A percentile compares a stretch with the other conserved stretches of the same genome.
Evolutionary conservation across 306 rosid species (phyloP).

Genomic region (Quercus engelmannii): DNA sequence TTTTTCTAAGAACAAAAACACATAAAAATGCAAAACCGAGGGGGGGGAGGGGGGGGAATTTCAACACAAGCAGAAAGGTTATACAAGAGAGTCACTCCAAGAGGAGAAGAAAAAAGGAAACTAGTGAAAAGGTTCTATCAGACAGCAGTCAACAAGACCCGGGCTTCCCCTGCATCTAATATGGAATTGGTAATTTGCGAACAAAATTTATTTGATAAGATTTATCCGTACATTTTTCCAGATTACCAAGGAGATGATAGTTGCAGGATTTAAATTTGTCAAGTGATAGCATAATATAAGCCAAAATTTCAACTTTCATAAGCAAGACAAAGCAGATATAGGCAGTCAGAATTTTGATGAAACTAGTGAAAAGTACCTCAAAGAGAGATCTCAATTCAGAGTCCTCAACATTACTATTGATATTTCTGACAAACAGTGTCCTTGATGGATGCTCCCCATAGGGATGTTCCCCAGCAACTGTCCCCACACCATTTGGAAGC

Average conservation of each 20-base stretch:
- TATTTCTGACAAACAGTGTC: conserved; percentile 86
- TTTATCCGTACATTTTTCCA: background rate
- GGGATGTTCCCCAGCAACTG: conserved; percentile 96
- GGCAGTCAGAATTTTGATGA: background rate
- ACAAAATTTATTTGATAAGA: background rate
- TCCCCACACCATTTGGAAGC: conserved; percentile 69
- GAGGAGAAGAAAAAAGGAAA: background rate
- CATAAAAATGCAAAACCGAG: background rate
- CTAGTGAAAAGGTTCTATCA: background rate
- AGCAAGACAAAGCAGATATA: background rate
- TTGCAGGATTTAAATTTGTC: background rate
- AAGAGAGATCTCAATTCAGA: conserved; percentile 58
- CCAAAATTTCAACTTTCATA: background rate
- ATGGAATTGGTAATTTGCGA: background rate
- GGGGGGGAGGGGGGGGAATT: background rate
- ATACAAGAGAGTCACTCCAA: background rate
- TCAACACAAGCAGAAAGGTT: background rate
- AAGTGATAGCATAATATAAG: background rate
- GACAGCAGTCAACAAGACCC: background rate
- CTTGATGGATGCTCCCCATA: conserved; percentile 98
- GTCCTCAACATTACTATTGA: conserved; percentile 87
- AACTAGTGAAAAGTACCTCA: conserved; percentile 40
- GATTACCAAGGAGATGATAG: background rate
- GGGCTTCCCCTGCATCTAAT: background rate
- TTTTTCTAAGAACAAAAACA: background rate